Base-by-base conservation (phyloP, 345 rosid genomes). In the Salix koriyanagi region DNA sequence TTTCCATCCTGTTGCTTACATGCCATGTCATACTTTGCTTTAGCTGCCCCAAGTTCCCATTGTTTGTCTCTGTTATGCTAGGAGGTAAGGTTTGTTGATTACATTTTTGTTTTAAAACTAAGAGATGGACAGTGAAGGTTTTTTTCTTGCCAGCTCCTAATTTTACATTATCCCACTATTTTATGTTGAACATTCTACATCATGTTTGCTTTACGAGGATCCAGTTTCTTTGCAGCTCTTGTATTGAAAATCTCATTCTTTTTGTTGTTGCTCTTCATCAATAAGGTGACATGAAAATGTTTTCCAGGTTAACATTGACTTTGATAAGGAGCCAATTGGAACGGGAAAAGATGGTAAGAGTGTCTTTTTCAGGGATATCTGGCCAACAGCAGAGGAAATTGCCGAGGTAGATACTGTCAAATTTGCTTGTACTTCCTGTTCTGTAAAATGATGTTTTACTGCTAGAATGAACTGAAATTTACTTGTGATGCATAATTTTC, bases 281-380 rank as follows among this genome's bases (percentile, higher is more conserved):
- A 16, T 13, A 42, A 60, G 58, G 54, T 68, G 54, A 74, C 66
- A 67, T 74, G 73, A 11, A 23, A 56, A 37, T 3, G 1, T 56
- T 75, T 71, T 65, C 68, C 89, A 96, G 99, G 99, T 93, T 78
- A 87, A 93, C 84, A 93, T 96, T 67, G 98, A 96, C 84, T 93
- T 96, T 34, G 95, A 92, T 16, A 90, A 85, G 70, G 94, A 96
- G 85, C 97, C 99, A 69, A 88, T 96, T 84, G 98, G 99, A 78
- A 86, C 77, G 23, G 91, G 91, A 37, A 93, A 93, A 87, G 94
- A 88, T 77, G 99, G 99, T 11, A 89, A 89, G 81, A 77, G 79
- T 54, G 85, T 96, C 61, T 96, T 83, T 84, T 88, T 96, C 79
- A 92, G 62, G 85, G 99, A 96, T 78, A 86, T 96, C 56, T 69